Evolutionary conservation across 192 early-diverging fungal genomes (phyloP).

Genomic region (Backusella parvicylindrica): DNA sequence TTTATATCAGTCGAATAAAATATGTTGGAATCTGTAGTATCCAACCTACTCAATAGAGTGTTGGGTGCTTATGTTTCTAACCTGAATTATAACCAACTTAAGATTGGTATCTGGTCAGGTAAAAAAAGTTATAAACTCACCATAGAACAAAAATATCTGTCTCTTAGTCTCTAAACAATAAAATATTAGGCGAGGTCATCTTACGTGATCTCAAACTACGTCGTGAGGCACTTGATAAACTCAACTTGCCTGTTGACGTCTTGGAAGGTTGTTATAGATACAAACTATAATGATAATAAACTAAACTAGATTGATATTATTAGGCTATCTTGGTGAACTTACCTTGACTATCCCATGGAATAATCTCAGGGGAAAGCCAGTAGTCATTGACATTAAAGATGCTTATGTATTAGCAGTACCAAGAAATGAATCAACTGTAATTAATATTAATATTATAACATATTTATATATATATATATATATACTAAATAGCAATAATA

Average conservation of each 20-base stretch:
- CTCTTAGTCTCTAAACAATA: no score
- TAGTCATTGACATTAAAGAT: constrained; percentile 84
- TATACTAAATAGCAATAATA: not conserved
- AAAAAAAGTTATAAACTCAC: constrained; percentile 24
- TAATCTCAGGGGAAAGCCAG: constrained; percentile 92
- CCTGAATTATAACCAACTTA: constrained; percentile 91
- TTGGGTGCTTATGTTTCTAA: constrained; percentile 96
- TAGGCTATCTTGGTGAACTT: constrained; percentile 90
- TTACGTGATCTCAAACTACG: constrained; percentile 87
- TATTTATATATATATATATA: not conserved
- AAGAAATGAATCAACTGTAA: constrained; percentile 57
- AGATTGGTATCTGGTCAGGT: constrained; percentile 95
- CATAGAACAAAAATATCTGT: not conserved
- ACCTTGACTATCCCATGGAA: constrained; percentile 95
- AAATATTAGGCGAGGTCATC: constrained; percentile 83
- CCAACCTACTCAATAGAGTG: constrained; percentile 74
- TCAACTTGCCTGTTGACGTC: constrained; percentile 93
- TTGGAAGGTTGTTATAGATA: constrained; percentile 52
- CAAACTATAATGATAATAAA: not conserved
- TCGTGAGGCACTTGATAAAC: constrained; percentile 89
- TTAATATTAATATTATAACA: constrained; percentile 15
- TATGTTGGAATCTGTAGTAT: constrained; percentile 80
- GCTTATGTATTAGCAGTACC: constrained; percentile 87
- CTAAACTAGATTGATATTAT: not conserved
- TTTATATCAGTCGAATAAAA: not conserved